Evolutionary conservation across 2,329 filamentous ascomycete species (phyloP).

Genomic region (Pezicula neosporulosa): DNA sequence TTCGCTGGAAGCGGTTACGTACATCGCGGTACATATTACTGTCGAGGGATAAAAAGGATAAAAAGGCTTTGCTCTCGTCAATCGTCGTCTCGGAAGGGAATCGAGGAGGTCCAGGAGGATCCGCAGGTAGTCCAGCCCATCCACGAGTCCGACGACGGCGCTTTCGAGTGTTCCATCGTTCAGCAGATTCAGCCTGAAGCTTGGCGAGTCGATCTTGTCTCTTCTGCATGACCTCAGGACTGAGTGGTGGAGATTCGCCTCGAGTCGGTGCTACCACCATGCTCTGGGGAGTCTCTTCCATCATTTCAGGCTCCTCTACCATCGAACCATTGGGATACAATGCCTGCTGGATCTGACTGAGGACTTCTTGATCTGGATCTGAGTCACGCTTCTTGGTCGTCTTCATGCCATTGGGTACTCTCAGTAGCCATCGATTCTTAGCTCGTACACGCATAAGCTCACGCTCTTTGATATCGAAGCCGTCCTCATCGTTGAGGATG

Average conservation of each 20-base stretch:
- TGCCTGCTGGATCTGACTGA: constrained; percentile 29
- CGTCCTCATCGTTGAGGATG: constrained; percentile 64
- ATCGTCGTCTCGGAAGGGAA: constrained; percentile 83
- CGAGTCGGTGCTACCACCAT: constrained; percentile 15
- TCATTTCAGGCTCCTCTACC: constrained; percentile 23
- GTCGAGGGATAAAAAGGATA: constrained; percentile 63
- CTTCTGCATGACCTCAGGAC: constrained; percentile 46
- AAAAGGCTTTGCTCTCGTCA: constrained; percentile 69
- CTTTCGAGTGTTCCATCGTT: constrained; percentile 61
- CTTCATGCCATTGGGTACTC: constrained; percentile 57
- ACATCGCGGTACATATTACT: constrained; percentile 59
- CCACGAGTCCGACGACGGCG: constrained; percentile 64
- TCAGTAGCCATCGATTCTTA: constrained; percentile 65
- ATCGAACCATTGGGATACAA: constrained; percentile 26
- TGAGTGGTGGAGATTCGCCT: constrained; percentile 31
- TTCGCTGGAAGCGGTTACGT: constrained; percentile 63
- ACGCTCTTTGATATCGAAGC: constrained; percentile 68
- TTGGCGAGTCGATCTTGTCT: constrained; percentile 49
- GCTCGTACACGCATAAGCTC: constrained; percentile 68
- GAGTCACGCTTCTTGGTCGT: constrained; percentile 28
- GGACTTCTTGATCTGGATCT: constrained; percentile 29
- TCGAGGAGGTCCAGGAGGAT: constrained; percentile 64
- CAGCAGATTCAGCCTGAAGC: constrained; percentile 56
- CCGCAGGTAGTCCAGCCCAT: constrained; percentile 65
- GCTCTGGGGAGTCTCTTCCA: constrained; percentile 18